phyloP scores from a whole-genome alignment of 2,329 filamentous ascomycete species.

The Chaetomium strumarium region DNA sequence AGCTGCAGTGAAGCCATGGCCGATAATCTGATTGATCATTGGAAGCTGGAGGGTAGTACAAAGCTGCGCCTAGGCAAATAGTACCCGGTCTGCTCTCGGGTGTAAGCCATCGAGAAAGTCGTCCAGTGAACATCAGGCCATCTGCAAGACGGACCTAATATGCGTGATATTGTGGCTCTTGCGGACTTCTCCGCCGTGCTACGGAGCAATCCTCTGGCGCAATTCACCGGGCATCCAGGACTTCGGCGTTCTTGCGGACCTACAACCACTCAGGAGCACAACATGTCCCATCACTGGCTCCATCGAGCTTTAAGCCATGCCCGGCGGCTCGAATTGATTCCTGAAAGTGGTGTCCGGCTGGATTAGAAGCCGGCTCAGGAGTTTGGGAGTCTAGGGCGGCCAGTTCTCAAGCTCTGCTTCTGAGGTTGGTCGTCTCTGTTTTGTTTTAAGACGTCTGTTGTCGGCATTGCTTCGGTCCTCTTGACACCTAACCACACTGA shows the following conservation, averaged over 20 bases:
- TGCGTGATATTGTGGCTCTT: background rate
- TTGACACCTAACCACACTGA: too few species aligned
- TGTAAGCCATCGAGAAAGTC: conserved; percentile 11
- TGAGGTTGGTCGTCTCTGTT: background rate
- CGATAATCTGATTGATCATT: conserved; percentile 8
- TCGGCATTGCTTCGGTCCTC: too few species aligned
- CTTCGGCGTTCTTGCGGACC: background rate
- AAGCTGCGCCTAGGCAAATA: background rate
- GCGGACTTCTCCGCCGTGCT: background rate
- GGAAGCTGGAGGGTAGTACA: conserved; percentile 4
- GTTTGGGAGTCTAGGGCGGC: background rate
- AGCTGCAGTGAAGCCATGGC: background rate
- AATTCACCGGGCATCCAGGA: background rate
- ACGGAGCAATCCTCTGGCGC: background rate
- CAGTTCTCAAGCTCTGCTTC: background rate
- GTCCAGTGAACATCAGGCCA: background rate
- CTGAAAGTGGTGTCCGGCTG: background rate
- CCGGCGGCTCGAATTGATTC: background rate
- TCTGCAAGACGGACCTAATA: background rate
- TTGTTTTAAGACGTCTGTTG: background rate
- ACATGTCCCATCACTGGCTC: background rate
- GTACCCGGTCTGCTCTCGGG: conserved; percentile 3
- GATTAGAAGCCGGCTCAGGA: background rate
- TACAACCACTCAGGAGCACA: background rate
- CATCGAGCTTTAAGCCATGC: background rate